Evolutionary conservation across 2,329 filamentous ascomycete genomes (phyloP).

Genomic region (Trichoderma breve): DNA sequence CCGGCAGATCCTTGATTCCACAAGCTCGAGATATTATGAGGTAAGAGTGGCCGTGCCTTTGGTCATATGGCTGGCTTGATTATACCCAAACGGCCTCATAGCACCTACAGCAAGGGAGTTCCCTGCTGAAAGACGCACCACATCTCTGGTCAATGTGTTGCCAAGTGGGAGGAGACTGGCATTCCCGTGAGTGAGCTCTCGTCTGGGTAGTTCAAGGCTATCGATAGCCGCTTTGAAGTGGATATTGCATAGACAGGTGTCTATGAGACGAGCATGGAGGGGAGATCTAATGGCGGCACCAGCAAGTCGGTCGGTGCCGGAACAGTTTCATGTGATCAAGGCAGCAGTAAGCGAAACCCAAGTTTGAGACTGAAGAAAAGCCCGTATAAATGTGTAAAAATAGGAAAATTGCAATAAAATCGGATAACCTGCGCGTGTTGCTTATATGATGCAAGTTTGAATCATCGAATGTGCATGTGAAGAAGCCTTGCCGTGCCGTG

Average conservation of each 20-base stretch:
- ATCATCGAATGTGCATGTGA: background rate
- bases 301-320: conserved; percentile 57
- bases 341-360: conserved; percentile 19
- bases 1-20: background rate
- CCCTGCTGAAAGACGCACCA: conserved; percentile 81
- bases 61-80: background rate
- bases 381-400: background rate
- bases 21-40: background rate
- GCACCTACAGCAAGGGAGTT: conserved; percentile 45
- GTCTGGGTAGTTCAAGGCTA: conserved; percentile 59
- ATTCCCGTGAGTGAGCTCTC: conserved; percentile 69
- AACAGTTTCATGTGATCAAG: conserved; percentile 58
- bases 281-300: conserved; percentile 73
- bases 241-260: conserved; percentile 72
- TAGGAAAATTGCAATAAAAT: background rate
- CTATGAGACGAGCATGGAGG: conserved; percentile 81
- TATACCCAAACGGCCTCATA: background rate
- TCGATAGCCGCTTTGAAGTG: conserved; percentile 68
- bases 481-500: background rate
- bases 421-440: no score
- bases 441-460: background rate
- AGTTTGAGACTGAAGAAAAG: background rate
- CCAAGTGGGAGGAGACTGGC: conserved; percentile 38
- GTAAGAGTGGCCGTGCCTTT: background rate
- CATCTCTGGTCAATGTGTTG: conserved; percentile 65